Base-by-base conservation (phyloP, 2,329 filamentous ascomycete genomes). In the Colletotrichum acutatum region DNA sequence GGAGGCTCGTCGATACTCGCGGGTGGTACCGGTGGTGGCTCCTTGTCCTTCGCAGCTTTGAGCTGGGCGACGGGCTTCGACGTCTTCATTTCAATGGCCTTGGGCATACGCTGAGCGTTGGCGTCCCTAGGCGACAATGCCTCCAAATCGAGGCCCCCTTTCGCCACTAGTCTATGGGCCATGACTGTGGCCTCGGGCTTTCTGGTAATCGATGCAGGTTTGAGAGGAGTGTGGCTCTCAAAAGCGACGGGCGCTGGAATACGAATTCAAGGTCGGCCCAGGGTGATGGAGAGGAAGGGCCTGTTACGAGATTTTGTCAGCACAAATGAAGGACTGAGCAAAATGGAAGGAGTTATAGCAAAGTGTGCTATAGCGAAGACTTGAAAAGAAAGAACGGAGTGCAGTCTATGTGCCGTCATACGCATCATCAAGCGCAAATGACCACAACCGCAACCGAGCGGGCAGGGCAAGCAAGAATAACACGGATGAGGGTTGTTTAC, bases 1-100 rank as follows among this genome's bases (percentile, higher is more conserved):
- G 92, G 87, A 24, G 90, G 90, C 80, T 92, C 90, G 26, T 83
- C 81, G 58, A 92, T 88, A 75, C 89, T 84, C 11, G 85, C 79
- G 16, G 91, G 91, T n/a, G 91, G 91, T 37, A 90, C 90, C 19
- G 90, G 88, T 53, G 91, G 90, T 74, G 91, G 90, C 75, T 92
- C 90, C 81, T 92, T 92, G 77, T 92, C 90, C 76, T 88, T 91
- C 80, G 82, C 84, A 66, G 90, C 84, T 81, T 86, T 91, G 75
- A 86, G 82, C 78, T 88, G 88, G 30, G 85, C 87, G 49, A 84
- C 83, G 11, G 87, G 83, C 32, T 74, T 74, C 19, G 65, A 53
- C 68, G 84, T 83, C 81, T 90, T 90, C 75, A 86, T 80, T 73
- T 90, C 88, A 66, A 80, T 76, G 42, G 79, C 75, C 75, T 87